Conservation (phyloP, 805 yeast genomes). For the Wickerhamomyces xylosicus region DNA sequence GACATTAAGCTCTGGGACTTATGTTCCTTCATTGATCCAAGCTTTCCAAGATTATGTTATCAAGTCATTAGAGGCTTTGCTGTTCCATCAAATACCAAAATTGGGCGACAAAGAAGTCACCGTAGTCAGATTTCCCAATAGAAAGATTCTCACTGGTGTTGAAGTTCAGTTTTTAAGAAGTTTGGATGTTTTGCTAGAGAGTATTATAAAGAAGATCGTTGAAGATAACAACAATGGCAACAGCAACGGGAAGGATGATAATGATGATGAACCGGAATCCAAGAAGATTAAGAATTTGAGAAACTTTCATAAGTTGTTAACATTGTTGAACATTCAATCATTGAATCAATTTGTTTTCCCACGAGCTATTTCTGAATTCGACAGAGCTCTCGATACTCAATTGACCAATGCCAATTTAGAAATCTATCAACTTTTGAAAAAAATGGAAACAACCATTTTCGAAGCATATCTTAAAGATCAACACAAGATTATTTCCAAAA, state of each 20-base stretch:
- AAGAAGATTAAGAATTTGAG: slow-evolving; percentile 22
- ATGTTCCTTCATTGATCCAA: slow-evolving; percentile 25
- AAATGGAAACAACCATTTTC: slow-evolving; percentile 43
- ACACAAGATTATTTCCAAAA: slow-evolving; percentile 28
- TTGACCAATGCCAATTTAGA: slow-evolving; percentile 31
- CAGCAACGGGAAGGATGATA: too few relatives aligned
- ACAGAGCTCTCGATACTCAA: slow-evolving; percentile 36
- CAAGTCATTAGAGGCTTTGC: slow-evolving; percentile 21
- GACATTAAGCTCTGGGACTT: slow-evolving; percentile 27
- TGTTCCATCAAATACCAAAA: slow-evolving; percentile 25
- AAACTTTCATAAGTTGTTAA: slow-evolving; percentile 36
- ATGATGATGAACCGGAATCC: background rate
- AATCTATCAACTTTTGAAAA: slow-evolving; percentile 33
- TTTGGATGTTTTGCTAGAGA: slow-evolving; percentile 36
- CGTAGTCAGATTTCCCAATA: slow-evolving; percentile 26
- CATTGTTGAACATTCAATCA: slow-evolving; percentile 44
- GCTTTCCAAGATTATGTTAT: slow-evolving; percentile 24
- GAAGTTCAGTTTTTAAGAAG: slow-evolving; percentile 31
- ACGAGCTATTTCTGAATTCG: slow-evolving; percentile 36
- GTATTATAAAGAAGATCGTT: slow-evolving; percentile 29
- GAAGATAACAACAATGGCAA: slow-evolving; percentile 23
- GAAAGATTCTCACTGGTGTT: slow-evolving; percentile 25
- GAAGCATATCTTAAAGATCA: slow-evolving; percentile 41
- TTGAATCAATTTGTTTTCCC: slow-evolving; percentile 39
- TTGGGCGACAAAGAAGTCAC: slow-evolving; percentile 21